Base-by-base conservation (phyloP, 108 stramenopile species). In the Stephanodiscus triporus region DNA sequence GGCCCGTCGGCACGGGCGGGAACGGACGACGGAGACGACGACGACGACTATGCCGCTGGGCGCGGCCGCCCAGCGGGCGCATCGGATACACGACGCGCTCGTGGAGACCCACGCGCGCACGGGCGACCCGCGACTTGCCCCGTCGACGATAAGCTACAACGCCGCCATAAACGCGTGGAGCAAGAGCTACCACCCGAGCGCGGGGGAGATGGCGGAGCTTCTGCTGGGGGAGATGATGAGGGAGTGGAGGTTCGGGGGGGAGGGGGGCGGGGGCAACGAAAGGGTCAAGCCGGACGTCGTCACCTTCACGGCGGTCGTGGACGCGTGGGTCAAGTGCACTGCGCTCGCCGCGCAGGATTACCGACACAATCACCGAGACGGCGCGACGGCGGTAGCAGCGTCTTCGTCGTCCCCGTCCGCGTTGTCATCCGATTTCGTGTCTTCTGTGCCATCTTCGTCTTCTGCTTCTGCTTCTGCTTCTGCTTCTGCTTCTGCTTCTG, bases 161-260 rank as follows among this genome's bases (percentile, higher is more conserved):
- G 85, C 85, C 47, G 77, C 89, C 4, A 81, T 91, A 26, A 86
- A 89, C 61, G 91, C 89, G 0, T 88, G 87, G 87, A 72, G 77
- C 55, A 90, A 88, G 84, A 77, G 74, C 26, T 63, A 69, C 38
- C 78, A 80, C 59, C 78, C 86, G 37, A 62, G 23, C 17, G 73
- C 66, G 0, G 83, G 88, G 20, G 71, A 84, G 10, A 68, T 61
- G 63, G 89, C 88, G 9, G 91, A 93, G 55, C 59, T 70, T 26
- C 54, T 90, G 14, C 73, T 93, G 49, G 64, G 75, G 11, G 82
- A 86, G 53, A 87, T 92, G 87, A 63, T 86, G 57, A 61, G 57
- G 20, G 84, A 81, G 53, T 80, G 85, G 75, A 47, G 59, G 45
- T 55, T 64, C 36, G 84, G 79, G 47, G 65, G 47, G 27, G 57